These are phyloP conservation scores for Boletus rubroflammeus DNA, from an alignment of 768 basidiomycete species.

Conservation along the genomic window DNA sequence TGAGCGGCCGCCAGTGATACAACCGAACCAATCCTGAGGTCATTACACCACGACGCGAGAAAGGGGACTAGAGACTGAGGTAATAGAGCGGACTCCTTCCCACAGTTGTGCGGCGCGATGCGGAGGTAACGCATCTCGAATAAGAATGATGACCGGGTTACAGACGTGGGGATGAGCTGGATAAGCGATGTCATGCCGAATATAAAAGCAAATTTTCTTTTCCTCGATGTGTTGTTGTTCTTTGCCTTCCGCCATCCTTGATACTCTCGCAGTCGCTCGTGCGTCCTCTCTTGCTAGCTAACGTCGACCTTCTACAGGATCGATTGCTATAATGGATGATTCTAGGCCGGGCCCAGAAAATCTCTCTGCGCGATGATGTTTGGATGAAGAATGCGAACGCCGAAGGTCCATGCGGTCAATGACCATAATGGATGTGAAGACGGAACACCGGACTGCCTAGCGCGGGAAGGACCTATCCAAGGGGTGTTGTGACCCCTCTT, in stretches of 20 bases:
- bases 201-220: background rate
- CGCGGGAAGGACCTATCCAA: background rate
- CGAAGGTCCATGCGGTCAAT: background rate
- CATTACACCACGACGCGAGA: background rate
- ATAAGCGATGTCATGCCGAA: conserved; percentile 6
- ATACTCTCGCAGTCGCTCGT: background rate
- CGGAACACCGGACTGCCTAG: background rate
- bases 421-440: background rate
- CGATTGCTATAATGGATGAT: background rate
- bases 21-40: background rate
- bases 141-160: background rate
- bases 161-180: background rate
- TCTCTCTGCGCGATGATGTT: background rate
- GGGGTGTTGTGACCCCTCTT: background rate
- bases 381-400: background rate
- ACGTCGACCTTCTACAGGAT: background rate
- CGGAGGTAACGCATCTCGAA: background rate
- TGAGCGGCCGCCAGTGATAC: background rate
- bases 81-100: conserved; percentile 8
- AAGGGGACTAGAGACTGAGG: background rate
- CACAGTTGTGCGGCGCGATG: background rate
- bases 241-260: background rate
- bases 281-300: background rate
- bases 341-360: background rate
- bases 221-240: background rate